A percentile compares a stretch with the other conserved stretches of the same genome.
These are phyloP conservation scores for Coniosporium uncinatum DNA, from an alignment of 2,329 filamentous ascomycete species.

Conservation along the genomic window DNA sequence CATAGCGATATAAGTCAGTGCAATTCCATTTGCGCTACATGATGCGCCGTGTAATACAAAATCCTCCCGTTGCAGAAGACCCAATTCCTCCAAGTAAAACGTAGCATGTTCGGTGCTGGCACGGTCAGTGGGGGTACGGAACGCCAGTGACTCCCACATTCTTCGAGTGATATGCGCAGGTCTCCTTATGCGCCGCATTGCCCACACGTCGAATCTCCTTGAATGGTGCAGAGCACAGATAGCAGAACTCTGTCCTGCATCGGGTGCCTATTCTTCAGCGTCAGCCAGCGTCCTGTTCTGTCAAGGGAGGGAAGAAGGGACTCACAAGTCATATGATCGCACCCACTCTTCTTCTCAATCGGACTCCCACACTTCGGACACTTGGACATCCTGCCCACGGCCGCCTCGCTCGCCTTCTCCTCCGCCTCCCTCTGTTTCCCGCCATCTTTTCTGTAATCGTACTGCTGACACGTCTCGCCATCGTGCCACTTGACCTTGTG, in stretches of 20 bases:
- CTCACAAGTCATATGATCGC: slow-evolving; percentile 5
- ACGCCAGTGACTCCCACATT: too few relatives aligned
- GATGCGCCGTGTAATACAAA: too few relatives aligned
- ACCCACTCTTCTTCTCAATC: slow-evolving; percentile 1
- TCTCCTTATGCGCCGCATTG: not conserved
- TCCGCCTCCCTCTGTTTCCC: not conserved
- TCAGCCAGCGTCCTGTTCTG: not conserved
- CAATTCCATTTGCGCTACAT: too few relatives aligned
- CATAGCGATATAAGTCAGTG: too few relatives aligned
- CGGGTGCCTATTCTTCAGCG: not conserved
- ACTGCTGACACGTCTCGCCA: slow-evolving; percentile 30
- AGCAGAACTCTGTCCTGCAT: not conserved
- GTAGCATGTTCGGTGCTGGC: too few relatives aligned
- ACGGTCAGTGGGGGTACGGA: too few relatives aligned
- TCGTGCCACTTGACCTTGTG: slow-evolving; percentile 29
- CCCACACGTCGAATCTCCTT: not conserved
- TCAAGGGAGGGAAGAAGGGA: not conserved
- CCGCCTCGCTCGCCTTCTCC: not conserved
- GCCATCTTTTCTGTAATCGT: slow-evolving; percentile 22
- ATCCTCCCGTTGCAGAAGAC: too few relatives aligned
- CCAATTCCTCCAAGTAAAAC: too few relatives aligned
- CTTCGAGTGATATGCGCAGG: not conserved
- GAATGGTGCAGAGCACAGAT: not conserved
- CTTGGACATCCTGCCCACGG: not conserved
- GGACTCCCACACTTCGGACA: not conserved